Base-by-base conservation (phyloP, 2,329 filamentous ascomycete genomes). In the Scortechinia acanthostroma region DNA sequence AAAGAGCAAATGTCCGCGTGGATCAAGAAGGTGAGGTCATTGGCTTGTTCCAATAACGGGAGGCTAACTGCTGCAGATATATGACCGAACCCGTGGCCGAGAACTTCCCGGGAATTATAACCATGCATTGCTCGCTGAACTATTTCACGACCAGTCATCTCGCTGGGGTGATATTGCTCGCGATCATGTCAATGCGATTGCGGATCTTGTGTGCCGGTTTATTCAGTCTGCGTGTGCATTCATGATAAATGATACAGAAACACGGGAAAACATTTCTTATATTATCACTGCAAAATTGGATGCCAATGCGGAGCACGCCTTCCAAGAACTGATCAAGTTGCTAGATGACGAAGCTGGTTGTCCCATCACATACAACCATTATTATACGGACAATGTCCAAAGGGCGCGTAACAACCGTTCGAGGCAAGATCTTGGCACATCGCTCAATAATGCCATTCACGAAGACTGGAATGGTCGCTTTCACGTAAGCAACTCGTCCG, bases 81-180 rank as follows among this genome's bases (percentile, higher is more conserved):
- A 50, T 37, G 10, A 40, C 15, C 35, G 47, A 40, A 45, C 52
- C 33, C 21, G 48, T 22, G 46, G 64, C 48, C 59, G 42, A 45
- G 59, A 64, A 45, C 49, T 64, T 5, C 52, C 54, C 15, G 61
- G 61, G 2, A 57, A 54, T 20, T 58, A 59, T 49, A 64, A 63
- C 48, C 54, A 61, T 10, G 50, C 59, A 2, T 50, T 65, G 6
- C 47, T 64, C 17, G 52, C 56, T 4, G 61, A 65, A 43, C 49
- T 65, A 14, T 64, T 63, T 43, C 52, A 54, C 42, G 54, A 57
- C 25, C 57, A 60, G 22, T 59, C 53, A 13, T 50, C 51, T 3
- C 52, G 55, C 35, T 62, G 60, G 60, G 46, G 45, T 1, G 23
- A 44, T 15, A 53, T 59, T 5, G 50, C 59, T 3, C 22, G 47